Evolutionary conservation across 2,329 filamentous ascomycete species (phyloP), one percentile per base, ranked within the genome.

Genomic region (Fusarium secorum): DNA sequence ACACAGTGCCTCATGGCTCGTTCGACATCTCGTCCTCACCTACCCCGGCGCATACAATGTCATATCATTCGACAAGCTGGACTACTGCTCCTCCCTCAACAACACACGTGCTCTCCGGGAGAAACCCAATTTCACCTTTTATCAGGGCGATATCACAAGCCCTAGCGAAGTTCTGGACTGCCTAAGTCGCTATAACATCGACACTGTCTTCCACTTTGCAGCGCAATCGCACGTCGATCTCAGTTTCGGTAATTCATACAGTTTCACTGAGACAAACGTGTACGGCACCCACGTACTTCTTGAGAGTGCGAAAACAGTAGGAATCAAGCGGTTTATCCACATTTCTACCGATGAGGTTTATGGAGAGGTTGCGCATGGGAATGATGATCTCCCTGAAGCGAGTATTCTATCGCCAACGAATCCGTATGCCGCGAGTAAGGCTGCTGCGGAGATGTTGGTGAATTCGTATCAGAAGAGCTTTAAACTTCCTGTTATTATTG

Each of bases 301-400:
- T 11, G 93, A 96, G 80, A 90, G 90, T 76, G 90, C 91, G 51
- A 91, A 91, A 79, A 90, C 91, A 77, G 86, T 91, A 48, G 87
- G 87, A 24, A 86, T 95, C 76, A 88, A 86, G 73, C 86, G 90
- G 45, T 95, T 95, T 79, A 90, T 95, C 75, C 92, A 95, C 79
- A 89, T 95, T 68, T 94, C 91, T 10, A 95, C 93, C 1, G 93
- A 96, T 78, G 93, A 95, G 82, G 93, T 95, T 3, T 95, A 95
- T 74, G 93, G 93, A 39, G 93, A 95, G 78, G 91, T 93, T 63
- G 88, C 88, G 58, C 88, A 91, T 54, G 91, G 89, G 39, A 89
- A 90, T 7, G 90, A 91, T 66, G 92, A 93, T 76, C 80, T 93
- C 69, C 83, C 90, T 44, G 93, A 95, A 81, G 88, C 89, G n/a